These are phyloP conservation scores for Kwoniella mangroviensis DNA, from an alignment of 768 basidiomycete species.

Conservation along the genomic window DNA sequence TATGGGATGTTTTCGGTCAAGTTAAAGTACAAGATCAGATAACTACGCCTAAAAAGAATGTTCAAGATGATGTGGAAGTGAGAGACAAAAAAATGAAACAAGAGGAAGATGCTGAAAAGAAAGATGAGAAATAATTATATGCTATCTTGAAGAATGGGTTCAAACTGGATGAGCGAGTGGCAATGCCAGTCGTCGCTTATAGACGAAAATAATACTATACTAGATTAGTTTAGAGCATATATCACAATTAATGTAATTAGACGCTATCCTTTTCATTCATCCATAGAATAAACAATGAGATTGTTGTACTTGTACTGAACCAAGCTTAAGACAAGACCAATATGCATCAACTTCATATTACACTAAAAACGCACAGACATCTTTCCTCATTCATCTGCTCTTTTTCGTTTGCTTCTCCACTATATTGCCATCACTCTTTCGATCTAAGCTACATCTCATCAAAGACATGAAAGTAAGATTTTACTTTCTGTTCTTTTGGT, in stretches of 20 bases:
- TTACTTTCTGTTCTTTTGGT: slow-evolving; percentile 75
- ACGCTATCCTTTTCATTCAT: no score
- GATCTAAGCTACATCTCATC: background rate
- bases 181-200: no score
- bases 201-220: no score
- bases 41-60: background rate
- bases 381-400: no score
- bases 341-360: background rate
- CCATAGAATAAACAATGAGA: no score
- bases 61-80: background rate
- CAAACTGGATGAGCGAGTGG: no score
- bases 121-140: background rate
- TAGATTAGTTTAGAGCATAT: no score
- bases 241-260: no score
- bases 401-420: background rate
- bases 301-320: background rate
- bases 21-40: slow-evolving; percentile 10
- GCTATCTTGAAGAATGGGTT: no score
- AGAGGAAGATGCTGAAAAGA: background rate
- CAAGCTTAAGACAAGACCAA: background rate
- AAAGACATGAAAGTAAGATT: background rate
- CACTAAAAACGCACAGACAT: background rate
- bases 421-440: background rate
- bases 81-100: background rate
- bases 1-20: slow-evolving; percentile 42